These are phyloP conservation scores for Collybia sordida DNA, from an alignment of 768 basidiomycete genomes.

Conservation along the genomic window DNA sequence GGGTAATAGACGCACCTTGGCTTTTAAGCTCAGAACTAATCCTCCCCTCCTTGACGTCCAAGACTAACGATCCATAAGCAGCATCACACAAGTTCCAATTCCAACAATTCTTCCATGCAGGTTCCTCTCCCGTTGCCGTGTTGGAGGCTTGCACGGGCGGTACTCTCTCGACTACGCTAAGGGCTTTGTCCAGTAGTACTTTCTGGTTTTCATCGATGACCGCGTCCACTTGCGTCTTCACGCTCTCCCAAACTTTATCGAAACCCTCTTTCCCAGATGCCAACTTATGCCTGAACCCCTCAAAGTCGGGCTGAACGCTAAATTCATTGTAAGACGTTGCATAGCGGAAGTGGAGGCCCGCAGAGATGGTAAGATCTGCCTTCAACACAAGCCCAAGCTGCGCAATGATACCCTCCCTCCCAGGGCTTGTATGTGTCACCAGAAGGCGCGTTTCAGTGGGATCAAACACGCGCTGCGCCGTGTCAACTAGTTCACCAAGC, in stretches of 20 bases:
- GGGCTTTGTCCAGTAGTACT: constrained; percentile 83
- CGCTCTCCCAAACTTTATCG: constrained; percentile 92
- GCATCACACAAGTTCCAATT: constrained; percentile 99
- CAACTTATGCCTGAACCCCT: constrained; percentile 84
- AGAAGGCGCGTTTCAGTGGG: constrained; percentile 91
- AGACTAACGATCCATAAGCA: constrained; percentile 82
- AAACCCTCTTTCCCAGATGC: constrained; percentile 76
- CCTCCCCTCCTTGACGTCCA: constrained; percentile 90
- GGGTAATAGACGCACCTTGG: constrained; percentile 58
- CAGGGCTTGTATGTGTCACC: constrained; percentile 89
- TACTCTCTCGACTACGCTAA: constrained; percentile 80
- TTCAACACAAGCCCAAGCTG: constrained; percentile 90
- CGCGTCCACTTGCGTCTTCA: constrained; percentile 86
- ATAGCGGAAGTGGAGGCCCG: constrained; percentile 97
- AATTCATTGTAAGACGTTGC: constrained; percentile 97
- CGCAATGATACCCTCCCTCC: constrained; percentile 88
- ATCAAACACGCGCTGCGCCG: constrained; percentile 92
- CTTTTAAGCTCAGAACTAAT: constrained; percentile 91
- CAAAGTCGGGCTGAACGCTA: constrained; percentile 86
- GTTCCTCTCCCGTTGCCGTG: constrained; percentile 72
- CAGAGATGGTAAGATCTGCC: constrained; percentile 91
- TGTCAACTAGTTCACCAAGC: constrained; percentile 97
- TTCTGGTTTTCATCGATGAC: constrained; percentile 92
- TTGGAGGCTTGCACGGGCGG: constrained; percentile 53
- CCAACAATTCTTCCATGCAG: constrained; percentile 99